These are phyloP conservation scores for Croton setiger DNA, from an alignment of 441 rosid genomes.

Conservation along the genomic window DNA sequence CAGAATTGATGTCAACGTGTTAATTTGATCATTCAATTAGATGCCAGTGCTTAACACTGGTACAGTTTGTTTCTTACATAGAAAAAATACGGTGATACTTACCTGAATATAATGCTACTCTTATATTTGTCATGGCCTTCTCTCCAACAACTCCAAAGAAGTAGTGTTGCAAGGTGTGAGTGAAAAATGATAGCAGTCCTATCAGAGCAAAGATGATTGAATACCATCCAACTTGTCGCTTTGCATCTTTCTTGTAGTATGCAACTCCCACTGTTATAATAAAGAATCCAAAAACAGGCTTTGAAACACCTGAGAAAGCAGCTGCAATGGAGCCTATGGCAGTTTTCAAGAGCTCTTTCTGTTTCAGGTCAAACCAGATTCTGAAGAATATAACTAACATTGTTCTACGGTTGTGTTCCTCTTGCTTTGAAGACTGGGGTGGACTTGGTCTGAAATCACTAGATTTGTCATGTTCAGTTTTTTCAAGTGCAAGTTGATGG, in stretches of 20 bases:
- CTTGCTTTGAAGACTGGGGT: conserved; percentile 23
- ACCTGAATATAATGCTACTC: conserved; percentile 59
- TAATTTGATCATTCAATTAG: neutral
- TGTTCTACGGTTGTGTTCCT: conserved; percentile 19
- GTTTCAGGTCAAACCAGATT: conserved; percentile 53
- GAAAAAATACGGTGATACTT: conserved; percentile 12
- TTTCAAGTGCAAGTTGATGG: conserved; percentile 18
- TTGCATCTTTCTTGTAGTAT: conserved; percentile 41
- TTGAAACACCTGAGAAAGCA: conserved; percentile 66
- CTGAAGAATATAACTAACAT: conserved; percentile 41
- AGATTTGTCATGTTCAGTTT: conserved; percentile 20
- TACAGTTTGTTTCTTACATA: neutral
- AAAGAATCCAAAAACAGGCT: conserved; percentile 62
- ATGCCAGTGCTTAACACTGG: neutral
- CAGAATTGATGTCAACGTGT: conserved; percentile 15
- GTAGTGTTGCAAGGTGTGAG: conserved; percentile 66
- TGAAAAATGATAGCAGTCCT: conserved; percentile 53
- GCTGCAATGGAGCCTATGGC: conserved; percentile 57
- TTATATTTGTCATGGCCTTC: conserved; percentile 61
- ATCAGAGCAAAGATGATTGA: conserved; percentile 44
- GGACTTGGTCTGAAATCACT: conserved; percentile 9
- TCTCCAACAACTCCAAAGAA: conserved; percentile 65
- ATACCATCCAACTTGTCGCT: conserved; percentile 37
- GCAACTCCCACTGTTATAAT: conserved; percentile 60
- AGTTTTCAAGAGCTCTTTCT: conserved; percentile 38